Evolutionary conservation across 176 grass and related monocot species (phyloP).

Genomic region (Luzula sylvatica): DNA sequence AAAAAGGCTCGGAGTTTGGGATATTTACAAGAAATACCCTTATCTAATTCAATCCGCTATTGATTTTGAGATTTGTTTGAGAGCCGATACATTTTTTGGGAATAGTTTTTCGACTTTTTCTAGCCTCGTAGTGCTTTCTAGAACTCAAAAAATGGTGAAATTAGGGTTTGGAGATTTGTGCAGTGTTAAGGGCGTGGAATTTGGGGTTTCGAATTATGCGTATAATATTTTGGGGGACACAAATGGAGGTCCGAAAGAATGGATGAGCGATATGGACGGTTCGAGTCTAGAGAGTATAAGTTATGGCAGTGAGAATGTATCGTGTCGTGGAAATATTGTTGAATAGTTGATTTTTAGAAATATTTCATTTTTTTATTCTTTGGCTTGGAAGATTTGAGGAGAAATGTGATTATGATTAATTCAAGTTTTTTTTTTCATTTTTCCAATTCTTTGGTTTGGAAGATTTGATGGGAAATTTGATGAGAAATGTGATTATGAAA

Average conservation of each 20-base stretch:
- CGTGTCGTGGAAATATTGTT: conserved; percentile 45
- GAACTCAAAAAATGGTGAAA: conserved; percentile 60
- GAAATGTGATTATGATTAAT: neutral
- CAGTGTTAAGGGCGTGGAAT: conserved; percentile 5
- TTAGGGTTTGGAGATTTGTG: conserved; percentile 58
- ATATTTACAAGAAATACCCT: conserved; percentile 59
- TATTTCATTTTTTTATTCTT: neutral
- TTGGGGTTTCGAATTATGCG: conserved; percentile 55
- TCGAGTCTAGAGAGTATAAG: conserved; percentile 61
- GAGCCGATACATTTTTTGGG: conserved; percentile 77
- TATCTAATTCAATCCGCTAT: conserved; percentile 97
- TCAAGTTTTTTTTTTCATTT: no score
- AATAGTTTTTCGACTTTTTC: conserved; percentile 99
- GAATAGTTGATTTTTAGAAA: neutral
- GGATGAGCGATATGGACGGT: conserved; percentile 82
- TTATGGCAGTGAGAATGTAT: conserved; percentile 75
- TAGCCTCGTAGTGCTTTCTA: conserved; percentile 68
- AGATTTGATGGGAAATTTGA: neutral
- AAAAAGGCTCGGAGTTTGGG: conserved; percentile 71
- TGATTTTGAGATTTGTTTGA: conserved; percentile 87
- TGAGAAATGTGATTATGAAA: neutral
- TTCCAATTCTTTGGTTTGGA: neutral
- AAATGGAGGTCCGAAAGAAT: conserved; percentile 46
- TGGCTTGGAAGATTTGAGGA: neutral
- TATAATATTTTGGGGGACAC: conserved; percentile 65